Evolutionary conservation across 192 early-diverging fungal genomes (phyloP), one percentile per base, ranked within the genome.

Genomic region (Polychytrium aggregatum): DNA sequence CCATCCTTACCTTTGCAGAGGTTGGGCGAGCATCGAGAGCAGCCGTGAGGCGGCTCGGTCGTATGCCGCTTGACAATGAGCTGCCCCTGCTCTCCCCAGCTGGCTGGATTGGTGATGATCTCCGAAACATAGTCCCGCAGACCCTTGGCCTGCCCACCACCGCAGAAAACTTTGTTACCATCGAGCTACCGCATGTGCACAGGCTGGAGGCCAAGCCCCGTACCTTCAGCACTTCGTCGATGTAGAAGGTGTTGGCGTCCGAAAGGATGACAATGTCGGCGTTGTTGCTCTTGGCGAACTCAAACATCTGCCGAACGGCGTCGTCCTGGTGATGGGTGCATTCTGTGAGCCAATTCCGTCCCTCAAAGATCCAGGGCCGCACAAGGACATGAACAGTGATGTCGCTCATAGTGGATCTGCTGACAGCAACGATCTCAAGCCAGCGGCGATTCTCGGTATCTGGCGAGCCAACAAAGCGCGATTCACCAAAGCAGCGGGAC

Each of bases 171-270:
- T n/a, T n/a, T n/a, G 33, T 37, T 9, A 34, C 38, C 25, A 49
- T 21, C 21, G 38, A 30, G 14, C n/a, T n/a, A n/a, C n/a, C n/a
- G n/a, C n/a, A n/a, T n/a, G n/a, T n/a, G n/a, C n/a, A n/a, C 6
- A 34, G n/a, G 18, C 24, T 35, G 17, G 27, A 30, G 40, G 16
- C 10, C 46, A 6, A 8, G 37, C 11, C 5, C 16, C 36, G 35
- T 24, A 54, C 58, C 58, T 60, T 60, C 30, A 55, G 36, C 18
- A 65, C 56, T 27, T 52, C 56, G 37, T 62, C 65, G 41, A 68
- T 68, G 50, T 57, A 68, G 37, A 68, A 20, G 11, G 56, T 55
- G 44, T 68, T 68, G 25, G 65, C 65, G 37, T 68, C 65, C 10
- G 57, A 60, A 21, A 46, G 27, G 44, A 57, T 37, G 9, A 49